Percentiles rank a stretch among this genome's conserved stretches.
Evolutionary conservation across 768 basidiomycete species (phyloP).

Genomic region (Mycena maculata): DNA sequence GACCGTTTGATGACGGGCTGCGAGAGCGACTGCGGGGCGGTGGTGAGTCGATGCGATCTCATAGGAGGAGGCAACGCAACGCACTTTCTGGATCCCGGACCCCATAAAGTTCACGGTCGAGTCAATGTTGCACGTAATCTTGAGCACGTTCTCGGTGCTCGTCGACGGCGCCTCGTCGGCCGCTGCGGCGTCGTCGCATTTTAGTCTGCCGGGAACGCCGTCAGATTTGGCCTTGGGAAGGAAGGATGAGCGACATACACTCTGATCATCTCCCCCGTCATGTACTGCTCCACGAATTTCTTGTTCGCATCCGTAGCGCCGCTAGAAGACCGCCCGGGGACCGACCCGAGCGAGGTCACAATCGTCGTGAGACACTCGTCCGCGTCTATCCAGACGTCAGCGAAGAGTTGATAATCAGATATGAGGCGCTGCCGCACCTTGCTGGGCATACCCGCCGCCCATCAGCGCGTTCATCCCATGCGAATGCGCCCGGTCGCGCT

Average conservation of each 20-base stretch:
- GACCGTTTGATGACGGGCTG: constrained; percentile 90
- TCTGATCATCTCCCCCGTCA: constrained; percentile 82
- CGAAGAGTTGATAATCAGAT: background rate
- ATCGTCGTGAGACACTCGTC: constrained; percentile 91
- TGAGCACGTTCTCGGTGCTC: constrained; percentile 78
- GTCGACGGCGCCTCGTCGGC: constrained; percentile 79
- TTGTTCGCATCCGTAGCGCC: constrained; percentile 48
- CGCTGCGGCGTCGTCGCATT: constrained; percentile 74
- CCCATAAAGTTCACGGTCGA: constrained; percentile 89
- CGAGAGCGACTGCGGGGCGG: constrained; percentile 73
- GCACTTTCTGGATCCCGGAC: constrained; percentile 83
- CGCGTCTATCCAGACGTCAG: constrained; percentile 69
- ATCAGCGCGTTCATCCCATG: constrained; percentile 49
- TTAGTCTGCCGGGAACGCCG: constrained; percentile 62
- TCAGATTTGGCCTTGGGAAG: background rate
- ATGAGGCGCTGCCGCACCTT: constrained; percentile 53
- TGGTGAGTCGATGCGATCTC: background rate
- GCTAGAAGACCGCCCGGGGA: constrained; percentile 58
- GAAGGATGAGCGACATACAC: constrained; percentile 54
- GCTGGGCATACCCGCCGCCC: constrained; percentile 77
- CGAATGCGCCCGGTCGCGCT: constrained; percentile 61
- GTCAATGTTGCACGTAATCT: constrained; percentile 95
- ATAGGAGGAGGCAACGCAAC: constrained; percentile 25
- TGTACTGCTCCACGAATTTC: constrained; percentile 82
- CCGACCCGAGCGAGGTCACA: constrained; percentile 75